phyloP scores from a whole-genome alignment of 306 rosid species.

The Glycine tomentella region DNA sequence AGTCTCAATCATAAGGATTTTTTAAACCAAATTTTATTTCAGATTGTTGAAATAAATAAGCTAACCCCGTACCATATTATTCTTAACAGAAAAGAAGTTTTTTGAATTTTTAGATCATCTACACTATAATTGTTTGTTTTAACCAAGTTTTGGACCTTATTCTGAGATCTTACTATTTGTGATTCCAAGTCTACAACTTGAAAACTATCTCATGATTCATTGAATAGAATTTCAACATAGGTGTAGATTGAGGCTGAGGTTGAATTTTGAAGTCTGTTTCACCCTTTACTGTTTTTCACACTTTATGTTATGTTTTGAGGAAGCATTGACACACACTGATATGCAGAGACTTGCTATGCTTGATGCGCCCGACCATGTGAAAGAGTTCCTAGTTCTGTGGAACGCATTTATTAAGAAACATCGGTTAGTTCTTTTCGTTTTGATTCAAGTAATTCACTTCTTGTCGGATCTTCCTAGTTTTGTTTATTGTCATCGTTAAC shows the following conservation, averaged over 20 bases:
- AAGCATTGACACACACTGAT: slow-evolving; percentile 34
- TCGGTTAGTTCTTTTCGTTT: slow-evolving; percentile 54
- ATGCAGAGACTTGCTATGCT: slow-evolving; percentile 80
- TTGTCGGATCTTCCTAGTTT: slow-evolving; percentile 3
- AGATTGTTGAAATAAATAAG: slow-evolving; percentile 13
- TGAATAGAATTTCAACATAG: too few species aligned
- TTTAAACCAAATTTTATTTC: neutral
- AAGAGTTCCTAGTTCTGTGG: slow-evolving; percentile 83
- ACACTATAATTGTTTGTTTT: too few species aligned
- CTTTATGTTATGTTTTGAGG: slow-evolving; percentile 2
- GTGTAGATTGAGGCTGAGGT: too few species aligned
- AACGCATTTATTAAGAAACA: slow-evolving; percentile 76
- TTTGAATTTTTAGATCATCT: too few species aligned
- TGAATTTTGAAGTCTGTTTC: too few species aligned
- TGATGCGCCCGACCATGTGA: slow-evolving; percentile 62
- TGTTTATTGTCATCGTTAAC: slow-evolving; percentile 1
- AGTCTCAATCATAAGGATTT: neutral
- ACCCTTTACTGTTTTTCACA: too few species aligned
- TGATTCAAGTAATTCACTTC: slow-evolving; percentile 25
- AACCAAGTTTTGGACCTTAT: too few species aligned
- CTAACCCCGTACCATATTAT: too few species aligned
- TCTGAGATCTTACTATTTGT: too few species aligned
- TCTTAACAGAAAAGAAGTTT: too few species aligned
- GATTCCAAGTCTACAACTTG: too few species aligned
- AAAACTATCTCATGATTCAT: too few species aligned